Evolutionary conservation across 2,329 filamentous ascomycete species (phyloP).

Genomic region (Tolypocladium pustulatum): DNA sequence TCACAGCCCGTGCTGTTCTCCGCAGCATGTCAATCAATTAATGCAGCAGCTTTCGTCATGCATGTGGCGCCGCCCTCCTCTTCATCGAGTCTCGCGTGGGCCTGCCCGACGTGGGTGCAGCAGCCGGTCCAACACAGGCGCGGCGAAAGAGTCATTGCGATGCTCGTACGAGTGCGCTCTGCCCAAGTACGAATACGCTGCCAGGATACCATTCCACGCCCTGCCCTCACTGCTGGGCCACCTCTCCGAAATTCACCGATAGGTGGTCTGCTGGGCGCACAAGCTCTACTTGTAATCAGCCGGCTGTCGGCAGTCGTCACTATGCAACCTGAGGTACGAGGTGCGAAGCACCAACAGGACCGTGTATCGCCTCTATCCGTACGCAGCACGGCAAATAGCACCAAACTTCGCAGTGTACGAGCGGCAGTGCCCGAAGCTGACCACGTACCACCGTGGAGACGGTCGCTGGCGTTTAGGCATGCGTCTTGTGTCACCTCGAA

Average conservation of each 20-base stretch:
- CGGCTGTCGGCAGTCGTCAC: background rate
- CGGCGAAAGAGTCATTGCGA: background rate
- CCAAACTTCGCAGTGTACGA: background rate
- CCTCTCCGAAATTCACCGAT: background rate
- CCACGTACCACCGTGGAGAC: background rate
- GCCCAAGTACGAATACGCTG: no score
- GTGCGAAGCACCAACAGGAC: no score
- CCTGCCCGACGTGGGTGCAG: background rate
- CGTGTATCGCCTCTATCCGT: background rate
- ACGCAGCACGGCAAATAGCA: background rate
- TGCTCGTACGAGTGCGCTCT: no score
- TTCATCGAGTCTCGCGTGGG: background rate
- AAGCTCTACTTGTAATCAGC: background rate
- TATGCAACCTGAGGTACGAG: no score
- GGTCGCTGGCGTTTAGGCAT: background rate
- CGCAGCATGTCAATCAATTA: background rate
- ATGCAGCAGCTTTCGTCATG: background rate
- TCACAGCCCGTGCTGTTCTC: background rate
- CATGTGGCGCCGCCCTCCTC: background rate
- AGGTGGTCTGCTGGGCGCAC: background rate
- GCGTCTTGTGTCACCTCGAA: background rate
- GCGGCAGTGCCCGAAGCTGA: background rate
- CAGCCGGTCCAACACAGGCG: background rate
- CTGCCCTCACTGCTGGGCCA: background rate
- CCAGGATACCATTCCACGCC: no score